Percentiles rank a stretch among this genome's conserved stretches.
Conservation (phyloP, 2,329 filamentous ascomycete species). For the Aspergillus niger region DNA sequence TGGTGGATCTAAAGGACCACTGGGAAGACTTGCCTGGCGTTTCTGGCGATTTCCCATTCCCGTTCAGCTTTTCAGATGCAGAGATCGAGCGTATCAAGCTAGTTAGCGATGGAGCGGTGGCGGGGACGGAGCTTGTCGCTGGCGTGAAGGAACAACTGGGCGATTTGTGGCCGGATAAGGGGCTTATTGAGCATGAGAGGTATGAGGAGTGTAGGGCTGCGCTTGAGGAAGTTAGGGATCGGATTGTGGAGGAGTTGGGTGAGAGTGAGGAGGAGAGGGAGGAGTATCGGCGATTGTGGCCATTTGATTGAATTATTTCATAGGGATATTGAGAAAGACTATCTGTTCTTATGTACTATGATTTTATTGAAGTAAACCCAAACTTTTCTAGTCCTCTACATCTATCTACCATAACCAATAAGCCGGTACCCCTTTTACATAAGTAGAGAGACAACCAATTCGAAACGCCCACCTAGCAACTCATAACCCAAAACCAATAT, state of each 20-base stretch:
- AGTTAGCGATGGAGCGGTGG: slow-evolving; percentile 28
- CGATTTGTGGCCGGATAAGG: slow-evolving; percentile 34
- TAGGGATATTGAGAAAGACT: neutral
- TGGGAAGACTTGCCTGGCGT: slow-evolving; percentile 28
- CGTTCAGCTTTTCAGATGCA: slow-evolving; percentile 28
- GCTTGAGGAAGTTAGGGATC: slow-evolving; percentile 27
- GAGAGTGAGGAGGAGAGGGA: slow-evolving; percentile 30
- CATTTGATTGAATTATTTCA: slow-evolving; percentile 31
- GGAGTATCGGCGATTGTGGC: slow-evolving; percentile 31
- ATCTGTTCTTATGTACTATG: neutral
- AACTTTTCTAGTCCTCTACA: too few relatives aligned
- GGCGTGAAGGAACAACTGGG: slow-evolving; percentile 29
- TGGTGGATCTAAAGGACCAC: slow-evolving; percentile 31
- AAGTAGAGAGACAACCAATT: neutral
- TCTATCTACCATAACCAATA: neutral
- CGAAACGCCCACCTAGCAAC: neutral
- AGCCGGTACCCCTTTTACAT: neutral
- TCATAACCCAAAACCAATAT: neutral
- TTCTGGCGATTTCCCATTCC: slow-evolving; percentile 22
- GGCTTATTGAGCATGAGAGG: slow-evolving; percentile 29
- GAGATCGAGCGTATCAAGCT: slow-evolving; percentile 29
- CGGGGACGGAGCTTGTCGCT: slow-evolving; percentile 28
- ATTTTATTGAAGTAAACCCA: too few relatives aligned
- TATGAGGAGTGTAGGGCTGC: slow-evolving; percentile 33
- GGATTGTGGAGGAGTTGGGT: slow-evolving; percentile 29